Base-by-base conservation (phyloP, 2,329 filamentous ascomycete genomes). In the Sordariomycetes sp. region DNA sequence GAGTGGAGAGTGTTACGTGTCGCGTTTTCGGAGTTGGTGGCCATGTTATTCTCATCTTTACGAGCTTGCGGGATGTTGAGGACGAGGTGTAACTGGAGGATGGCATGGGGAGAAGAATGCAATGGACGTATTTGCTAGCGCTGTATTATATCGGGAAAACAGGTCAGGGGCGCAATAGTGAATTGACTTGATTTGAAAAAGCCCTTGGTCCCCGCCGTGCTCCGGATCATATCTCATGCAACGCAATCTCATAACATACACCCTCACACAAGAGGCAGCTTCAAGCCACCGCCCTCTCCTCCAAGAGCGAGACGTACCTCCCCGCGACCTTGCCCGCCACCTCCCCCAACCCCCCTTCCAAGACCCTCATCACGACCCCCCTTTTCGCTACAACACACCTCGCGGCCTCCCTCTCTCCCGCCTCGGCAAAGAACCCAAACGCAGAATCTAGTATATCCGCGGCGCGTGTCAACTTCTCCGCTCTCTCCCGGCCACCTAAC, bases 301-400 rank as follows among this genome's bases (percentile, higher is more conserved):
- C 76, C 63, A 76, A 75, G 54, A 88, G 63, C 61, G 79, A 78
- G 50, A 86, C 67, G 66, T 87, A 89, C 61, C 78, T 79, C 2
- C 82, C 81, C 1, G 85, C 84, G 62, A 79, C 85, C 60, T 86
- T 82, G 62, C 86, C 85, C 1, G 85, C 82, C 60, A 84, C 28
- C 28, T 32, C 28, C 8, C 28, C 28, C 28, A 32, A 64, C 20
- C 74, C 75, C 62, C 76, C 68, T 62, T 90, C 86, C 8, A 80
- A 76, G 53, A 86, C 72, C 67, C 85, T 83, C 75, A 89, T 87
- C 55, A 95, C 79, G 55, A 84, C 84, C 3, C 87, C 86, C 70
- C 89, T 91, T 75, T 94, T 94, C 22, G 86, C 85, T 72, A 91
- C 79, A 75, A 88, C 84, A 69, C 90, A 86, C 65, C 88, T 85